Conservation (phyloP, 1,284 basidiomycete species). For the Naganishia cerealis region DNA sequence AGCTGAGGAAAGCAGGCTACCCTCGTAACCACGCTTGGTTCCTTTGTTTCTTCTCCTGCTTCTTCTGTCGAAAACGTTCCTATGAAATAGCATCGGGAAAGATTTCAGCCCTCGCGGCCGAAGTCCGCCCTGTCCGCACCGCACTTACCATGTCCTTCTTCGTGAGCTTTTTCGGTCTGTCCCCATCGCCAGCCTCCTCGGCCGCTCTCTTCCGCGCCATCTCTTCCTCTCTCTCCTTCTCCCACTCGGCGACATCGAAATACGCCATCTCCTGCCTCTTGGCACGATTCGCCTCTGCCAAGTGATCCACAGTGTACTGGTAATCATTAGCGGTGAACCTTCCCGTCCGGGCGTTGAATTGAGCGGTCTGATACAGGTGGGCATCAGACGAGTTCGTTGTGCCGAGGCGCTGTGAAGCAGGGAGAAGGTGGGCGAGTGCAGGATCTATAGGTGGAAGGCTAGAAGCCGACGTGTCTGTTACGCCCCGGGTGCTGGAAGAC, state of each 20-base stretch:
- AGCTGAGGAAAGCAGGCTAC: constrained; percentile 43
- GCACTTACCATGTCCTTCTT: constrained; percentile 81
- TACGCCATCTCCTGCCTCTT: constrained; percentile 85
- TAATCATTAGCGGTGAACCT: constrained; percentile 62
- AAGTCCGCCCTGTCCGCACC: not conserved
- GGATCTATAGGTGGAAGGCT: constrained; percentile 72
- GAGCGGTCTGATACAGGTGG: constrained; percentile 59
- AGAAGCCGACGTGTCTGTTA: constrained; percentile 16
- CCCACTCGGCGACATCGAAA: constrained; percentile 81
- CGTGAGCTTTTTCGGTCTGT: constrained; percentile 62
- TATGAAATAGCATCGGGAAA: constrained; percentile 46
- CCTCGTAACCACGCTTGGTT: constrained; percentile 86
- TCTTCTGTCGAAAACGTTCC: constrained; percentile 85
- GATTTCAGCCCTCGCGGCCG: constrained; percentile 32
- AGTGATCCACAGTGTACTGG: constrained; percentile 64
- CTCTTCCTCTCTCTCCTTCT: constrained; percentile 65
- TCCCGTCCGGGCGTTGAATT: constrained; percentile 82
- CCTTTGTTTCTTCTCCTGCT: constrained; percentile 74
- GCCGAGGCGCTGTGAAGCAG: constrained; percentile 56
- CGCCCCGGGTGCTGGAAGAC: constrained; percentile 12
- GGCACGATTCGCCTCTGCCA: constrained; percentile 77
- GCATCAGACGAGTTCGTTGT: constrained; percentile 55
- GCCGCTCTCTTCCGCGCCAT: constrained; percentile 61
- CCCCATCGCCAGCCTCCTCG: constrained; percentile 60
- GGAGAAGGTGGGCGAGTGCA: constrained; percentile 75